phyloP scores from a whole-genome alignment of 108 stramenopile genomes.

The Aurantiochytrium sp. region DNA sequence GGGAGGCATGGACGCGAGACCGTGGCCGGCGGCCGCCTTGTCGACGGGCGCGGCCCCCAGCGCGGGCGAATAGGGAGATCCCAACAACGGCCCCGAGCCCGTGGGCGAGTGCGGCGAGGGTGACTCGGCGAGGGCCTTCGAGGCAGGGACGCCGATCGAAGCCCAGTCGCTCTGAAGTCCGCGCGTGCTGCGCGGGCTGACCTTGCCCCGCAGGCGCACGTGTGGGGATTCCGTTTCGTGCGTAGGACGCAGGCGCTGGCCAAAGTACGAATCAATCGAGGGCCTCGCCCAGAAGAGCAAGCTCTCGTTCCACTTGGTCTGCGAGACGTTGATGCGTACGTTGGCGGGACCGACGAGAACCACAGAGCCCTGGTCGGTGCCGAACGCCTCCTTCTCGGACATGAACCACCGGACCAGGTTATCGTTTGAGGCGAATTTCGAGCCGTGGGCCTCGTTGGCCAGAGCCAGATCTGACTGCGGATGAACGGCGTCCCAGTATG shows the following conservation, averaged over 20 bases:
- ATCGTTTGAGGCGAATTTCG: not conserved
- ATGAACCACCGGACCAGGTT: not conserved
- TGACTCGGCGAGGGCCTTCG: too few relatives aligned
- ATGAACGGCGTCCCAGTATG: not conserved
- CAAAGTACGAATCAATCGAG: not conserved
- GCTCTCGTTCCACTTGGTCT: constrained; percentile 6
- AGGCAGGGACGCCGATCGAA: too few relatives aligned
- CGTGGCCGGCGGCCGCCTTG: too few relatives aligned
- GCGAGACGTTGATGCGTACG: not conserved
- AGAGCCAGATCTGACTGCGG: not conserved
- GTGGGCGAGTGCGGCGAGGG: too few relatives aligned
- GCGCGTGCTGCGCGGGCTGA: too few relatives aligned
- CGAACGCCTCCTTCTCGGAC: not conserved
- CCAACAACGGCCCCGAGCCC: too few relatives aligned
- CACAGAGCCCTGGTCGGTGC: not conserved
- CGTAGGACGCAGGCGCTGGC: not conserved
- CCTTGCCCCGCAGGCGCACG: too few relatives aligned
- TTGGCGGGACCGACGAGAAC: constrained; percentile 18
- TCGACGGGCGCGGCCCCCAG: too few relatives aligned
- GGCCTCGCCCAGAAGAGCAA: constrained; percentile 14
- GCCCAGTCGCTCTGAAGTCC: too few relatives aligned
- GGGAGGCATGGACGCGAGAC: too few relatives aligned
- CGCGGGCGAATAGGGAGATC: too few relatives aligned
- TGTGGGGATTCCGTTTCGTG: too few relatives aligned
- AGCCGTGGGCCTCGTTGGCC: not conserved